Evolutionary conservation across 2,329 filamentous ascomycete genomes (phyloP).

Genomic region (Fusarium algeriense): DNA sequence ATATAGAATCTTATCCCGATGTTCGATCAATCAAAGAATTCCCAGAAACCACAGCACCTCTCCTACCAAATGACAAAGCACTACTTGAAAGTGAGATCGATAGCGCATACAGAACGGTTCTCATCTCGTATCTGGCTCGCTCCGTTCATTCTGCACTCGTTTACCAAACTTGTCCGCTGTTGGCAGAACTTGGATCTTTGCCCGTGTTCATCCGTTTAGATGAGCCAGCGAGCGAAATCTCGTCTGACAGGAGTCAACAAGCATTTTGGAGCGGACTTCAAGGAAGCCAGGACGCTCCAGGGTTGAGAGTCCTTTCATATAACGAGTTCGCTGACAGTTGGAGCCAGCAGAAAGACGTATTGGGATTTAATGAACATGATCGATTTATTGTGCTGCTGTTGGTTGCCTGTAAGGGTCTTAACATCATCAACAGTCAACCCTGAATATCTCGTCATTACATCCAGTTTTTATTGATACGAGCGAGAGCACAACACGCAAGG

Average conservation of each 20-base stretch:
- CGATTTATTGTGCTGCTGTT: slow-evolving; percentile 12
- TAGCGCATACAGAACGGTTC: slow-evolving; percentile 21
- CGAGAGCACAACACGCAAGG: background rate
- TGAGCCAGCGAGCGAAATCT: background rate
- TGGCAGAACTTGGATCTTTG: slow-evolving; percentile 7
- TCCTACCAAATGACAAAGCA: background rate
- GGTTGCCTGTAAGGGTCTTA: slow-evolving; percentile 15
- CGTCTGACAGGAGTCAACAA: background rate
- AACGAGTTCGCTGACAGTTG: slow-evolving; percentile 3
- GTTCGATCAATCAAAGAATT: background rate
- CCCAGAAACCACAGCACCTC: background rate
- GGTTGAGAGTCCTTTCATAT: background rate
- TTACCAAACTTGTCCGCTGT: slow-evolving; percentile 7
- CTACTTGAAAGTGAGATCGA: background rate
- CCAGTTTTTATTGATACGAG: background rate
- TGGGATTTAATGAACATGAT: slow-evolving; percentile 4
- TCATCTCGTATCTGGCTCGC: slow-evolving; percentile 12
- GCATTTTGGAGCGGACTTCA: background rate
- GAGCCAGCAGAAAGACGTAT: background rate
- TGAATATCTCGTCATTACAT: background rate
- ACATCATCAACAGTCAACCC: background rate
- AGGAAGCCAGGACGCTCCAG: background rate
- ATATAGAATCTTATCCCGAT: background rate
- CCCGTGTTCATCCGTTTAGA: slow-evolving; percentile 1
- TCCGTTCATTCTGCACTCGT: slow-evolving; percentile 3